Evolutionary conservation across 768 basidiomycete species (phyloP), one percentile per base, ranked within the genome.

Genomic region (Sarcodon sp.): DNA sequence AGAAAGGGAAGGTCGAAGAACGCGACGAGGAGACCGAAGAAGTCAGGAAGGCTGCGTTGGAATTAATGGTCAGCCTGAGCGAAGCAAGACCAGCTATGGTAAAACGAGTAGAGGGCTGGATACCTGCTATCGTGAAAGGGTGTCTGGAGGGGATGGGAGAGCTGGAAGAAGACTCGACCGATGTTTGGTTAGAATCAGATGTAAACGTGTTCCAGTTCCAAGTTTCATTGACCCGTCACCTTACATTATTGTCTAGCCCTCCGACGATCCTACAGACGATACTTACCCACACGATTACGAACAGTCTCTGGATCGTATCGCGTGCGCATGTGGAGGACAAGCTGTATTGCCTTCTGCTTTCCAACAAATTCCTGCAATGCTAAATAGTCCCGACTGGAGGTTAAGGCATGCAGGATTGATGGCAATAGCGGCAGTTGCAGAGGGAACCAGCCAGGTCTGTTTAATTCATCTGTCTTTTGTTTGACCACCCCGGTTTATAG

Each of bases 101-200:
- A 6, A 70, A 72, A 53, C 71, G 77, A 36, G 75, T 79, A 0
- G 69, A 73, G 18, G 85, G 80, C 0, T 90, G 87, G 87, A 77
- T 79, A 1, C 70, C 69, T 7, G 70, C 78, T 12, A 64, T 87
- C 35, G 82, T 90, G 0, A 68, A 83, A 2, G 83, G 83, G 7
- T 88, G 85, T 63, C 59, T 89, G 35, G 86, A 89, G 60, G 86
- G 84, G 3, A 85, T 90, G 79, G 78, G 82, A 13, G 84, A 86
- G 61, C 67, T 88, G 15, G 76, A 80, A 0, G 80, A 83, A 36
- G 82, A 76, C 35, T 64, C 66, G 49, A 60, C 79, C 48, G 69
- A 73, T 0, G 64, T 60, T 0, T 90, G 89, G 88, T 59, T 87
- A 15, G 71, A 72, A 16, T 83, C 83, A 9, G 87, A 91, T 63